phyloP scores from a whole-genome alignment of 257 asterid species.

The Fraxinus quadrangulata region DNA sequence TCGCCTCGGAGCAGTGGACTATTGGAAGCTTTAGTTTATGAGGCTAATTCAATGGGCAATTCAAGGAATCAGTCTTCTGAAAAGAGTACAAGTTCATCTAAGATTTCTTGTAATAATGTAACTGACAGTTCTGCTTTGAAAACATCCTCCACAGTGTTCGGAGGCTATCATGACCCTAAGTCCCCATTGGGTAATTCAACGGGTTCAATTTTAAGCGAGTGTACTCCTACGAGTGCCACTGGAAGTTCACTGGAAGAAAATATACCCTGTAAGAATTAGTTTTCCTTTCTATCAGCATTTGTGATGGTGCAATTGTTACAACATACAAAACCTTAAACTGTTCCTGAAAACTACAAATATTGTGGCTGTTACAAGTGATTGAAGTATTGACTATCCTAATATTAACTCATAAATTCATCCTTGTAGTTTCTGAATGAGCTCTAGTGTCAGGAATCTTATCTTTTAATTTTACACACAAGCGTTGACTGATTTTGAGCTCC shows the following conservation, averaged over 20 bases:
- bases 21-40: conserved; percentile 61
- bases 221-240: conserved; percentile 37
- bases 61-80: conserved; percentile 41
- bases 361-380: neutral
- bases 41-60: conserved; percentile 50
- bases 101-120: conserved; percentile 35
- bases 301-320: neutral
- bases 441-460: neutral
- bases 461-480: neutral
- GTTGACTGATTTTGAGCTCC: neutral
- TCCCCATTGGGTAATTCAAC: conserved; percentile 44
- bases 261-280: conserved; percentile 34
- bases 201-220: conserved; percentile 39
- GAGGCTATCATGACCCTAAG: conserved; percentile 38
- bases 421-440: neutral
- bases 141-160: conserved; percentile 35
- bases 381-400: neutral
- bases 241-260: conserved; percentile 38
- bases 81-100: conserved; percentile 41
- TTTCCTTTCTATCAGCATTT: conserved; percentile 7
- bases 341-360: neutral
- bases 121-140: conserved; percentile 40
- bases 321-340: neutral
- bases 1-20: conserved; percentile 69
- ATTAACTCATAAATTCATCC: neutral